Evolutionary conservation across 208 protist genomes (phyloP), one percentile per base, ranked within the genome.

Genomic region (Acanthamoeba castellanii): DNA sequence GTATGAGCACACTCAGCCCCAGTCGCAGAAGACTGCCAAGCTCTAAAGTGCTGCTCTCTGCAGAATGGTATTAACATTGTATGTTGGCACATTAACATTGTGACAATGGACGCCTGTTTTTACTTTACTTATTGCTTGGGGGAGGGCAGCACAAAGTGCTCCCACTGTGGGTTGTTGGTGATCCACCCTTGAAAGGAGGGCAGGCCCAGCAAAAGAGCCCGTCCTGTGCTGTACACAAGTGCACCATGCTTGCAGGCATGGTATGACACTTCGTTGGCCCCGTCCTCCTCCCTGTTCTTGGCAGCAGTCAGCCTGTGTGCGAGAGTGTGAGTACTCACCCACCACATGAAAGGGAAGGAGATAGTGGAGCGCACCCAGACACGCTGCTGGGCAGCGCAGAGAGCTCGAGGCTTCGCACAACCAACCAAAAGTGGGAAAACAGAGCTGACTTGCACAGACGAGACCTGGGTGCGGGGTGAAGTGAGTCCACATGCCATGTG

Each of bases 101-200:
- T 37, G 0, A 37, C 37, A 37, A 37, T 37, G 37, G 37, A 0
- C 37, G 0, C 37, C 37, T 37, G 37, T 37, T 47, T 47, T 9
- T 47, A 11, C 42, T 47, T 47, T 47, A 42, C n/a, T n/a, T n/a
- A 47, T 47, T 47, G 42, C 42, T 9, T 47, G 11, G 13, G 20
- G 22, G 57, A 25, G 57, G 61, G 61, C 0, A n/a, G 25, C 5
- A 42, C 25, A 18, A 85, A 85, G 27, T 25, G 8, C 76, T 85
- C 76, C 76, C 76, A 85, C 30, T 32, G 37, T n/a, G 45, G 45
- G 8, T 85, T 42, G 76, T 85, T 85, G 27, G 57, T 42, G 18
- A 85, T 85, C 76, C 76, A 85, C 37, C 47, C 76, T 14, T 59
- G 76, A 32, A 85, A 85, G 30, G 42, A 30, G 45, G 76, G 25